These are phyloP conservation scores for Trebouxia gelatinosa DNA, from an alignment of 163 green algal species.

Conservation along the genomic window DNA sequence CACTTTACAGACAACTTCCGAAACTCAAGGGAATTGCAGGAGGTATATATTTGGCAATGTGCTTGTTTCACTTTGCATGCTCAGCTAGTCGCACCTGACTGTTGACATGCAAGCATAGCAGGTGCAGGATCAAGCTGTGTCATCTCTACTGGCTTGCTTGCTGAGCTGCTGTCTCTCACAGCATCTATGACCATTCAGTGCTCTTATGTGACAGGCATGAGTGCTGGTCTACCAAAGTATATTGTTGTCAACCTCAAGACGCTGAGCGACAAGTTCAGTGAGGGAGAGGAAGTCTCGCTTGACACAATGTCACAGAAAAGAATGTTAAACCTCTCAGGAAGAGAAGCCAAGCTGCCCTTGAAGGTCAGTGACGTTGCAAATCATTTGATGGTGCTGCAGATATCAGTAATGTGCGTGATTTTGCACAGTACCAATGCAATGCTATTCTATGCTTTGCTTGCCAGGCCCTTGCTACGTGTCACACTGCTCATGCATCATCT, in stretches of 20 bases:
- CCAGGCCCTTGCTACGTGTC: not conserved
- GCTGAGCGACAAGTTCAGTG: slow-evolving; percentile 70
- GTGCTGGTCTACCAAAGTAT: slow-evolving; percentile 81
- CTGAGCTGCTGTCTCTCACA: no score
- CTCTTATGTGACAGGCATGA: slow-evolving; percentile 73
- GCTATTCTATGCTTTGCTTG: not conserved
- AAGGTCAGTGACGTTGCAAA: slow-evolving; percentile 65
- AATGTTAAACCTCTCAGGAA: slow-evolving; percentile 80
- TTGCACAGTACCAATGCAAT: not conserved
- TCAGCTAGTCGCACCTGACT: not conserved
- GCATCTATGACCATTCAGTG: not conserved
- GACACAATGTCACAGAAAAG: slow-evolving; percentile 78
- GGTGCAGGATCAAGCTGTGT: not conserved
- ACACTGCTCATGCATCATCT: not conserved
- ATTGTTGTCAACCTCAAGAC: slow-evolving; percentile 89
- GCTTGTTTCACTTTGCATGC: not conserved
- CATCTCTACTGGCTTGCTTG: not conserved
- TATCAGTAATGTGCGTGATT: not conserved
- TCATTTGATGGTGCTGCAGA: not conserved
- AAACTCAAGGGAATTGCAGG: slow-evolving; percentile 98
- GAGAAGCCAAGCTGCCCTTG: slow-evolving; percentile 81
- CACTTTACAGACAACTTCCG: slow-evolving; percentile 93
- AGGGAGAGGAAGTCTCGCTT: slow-evolving; percentile 81
- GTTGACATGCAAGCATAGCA: not conserved
- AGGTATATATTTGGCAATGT: slow-evolving; percentile 51